Conservation (phyloP, 202 grass and related monocot species). For the Carex arenaria region DNA sequence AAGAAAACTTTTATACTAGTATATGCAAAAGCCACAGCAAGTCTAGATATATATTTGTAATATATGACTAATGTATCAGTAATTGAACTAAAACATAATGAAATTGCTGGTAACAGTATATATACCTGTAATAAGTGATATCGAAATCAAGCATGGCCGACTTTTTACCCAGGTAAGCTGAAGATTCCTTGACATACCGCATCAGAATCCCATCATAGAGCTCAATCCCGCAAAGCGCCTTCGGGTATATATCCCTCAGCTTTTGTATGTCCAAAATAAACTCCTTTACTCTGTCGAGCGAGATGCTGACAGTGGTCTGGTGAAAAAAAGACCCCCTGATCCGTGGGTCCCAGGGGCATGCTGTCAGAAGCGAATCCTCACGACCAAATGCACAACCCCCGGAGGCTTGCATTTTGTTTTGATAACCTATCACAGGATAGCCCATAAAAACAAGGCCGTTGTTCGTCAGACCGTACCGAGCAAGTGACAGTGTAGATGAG, state of each 20-base stretch:
- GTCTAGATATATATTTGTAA: neutral
- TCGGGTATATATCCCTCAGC: conserved; percentile 48
- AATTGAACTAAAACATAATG: neutral
- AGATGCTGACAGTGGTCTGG: conserved; percentile 50
- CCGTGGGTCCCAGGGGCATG: conserved; percentile 50
- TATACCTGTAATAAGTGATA: conserved; percentile 52
- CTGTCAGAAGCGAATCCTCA: conserved; percentile 39
- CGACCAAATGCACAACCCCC: conserved; percentile 36
- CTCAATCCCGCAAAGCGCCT: conserved; percentile 47
- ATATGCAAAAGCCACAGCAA: neutral
- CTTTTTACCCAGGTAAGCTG: conserved; percentile 62
- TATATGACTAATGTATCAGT: neutral
- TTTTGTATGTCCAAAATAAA: conserved; percentile 51
- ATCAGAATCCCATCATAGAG: conserved; percentile 59
- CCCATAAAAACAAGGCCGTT: conserved; percentile 41
- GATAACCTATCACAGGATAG: conserved; percentile 66
- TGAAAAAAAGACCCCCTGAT: conserved; percentile 41
- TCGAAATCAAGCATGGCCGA: conserved; percentile 67
- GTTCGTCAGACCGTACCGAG: conserved; percentile 56
- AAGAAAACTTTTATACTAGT: neutral
- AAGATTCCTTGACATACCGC: conserved; percentile 54
- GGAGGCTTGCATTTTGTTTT: conserved; percentile 62
- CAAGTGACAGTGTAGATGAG: neutral
- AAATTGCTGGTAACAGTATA: neutral
- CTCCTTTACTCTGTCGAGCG: conserved; percentile 31